Percentiles rank a stretch among this genome's conserved stretches.
Evolutionary conservation across 2,329 filamentous ascomycete species (phyloP).

Genomic region (Hirsutella minnesotensis): DNA sequence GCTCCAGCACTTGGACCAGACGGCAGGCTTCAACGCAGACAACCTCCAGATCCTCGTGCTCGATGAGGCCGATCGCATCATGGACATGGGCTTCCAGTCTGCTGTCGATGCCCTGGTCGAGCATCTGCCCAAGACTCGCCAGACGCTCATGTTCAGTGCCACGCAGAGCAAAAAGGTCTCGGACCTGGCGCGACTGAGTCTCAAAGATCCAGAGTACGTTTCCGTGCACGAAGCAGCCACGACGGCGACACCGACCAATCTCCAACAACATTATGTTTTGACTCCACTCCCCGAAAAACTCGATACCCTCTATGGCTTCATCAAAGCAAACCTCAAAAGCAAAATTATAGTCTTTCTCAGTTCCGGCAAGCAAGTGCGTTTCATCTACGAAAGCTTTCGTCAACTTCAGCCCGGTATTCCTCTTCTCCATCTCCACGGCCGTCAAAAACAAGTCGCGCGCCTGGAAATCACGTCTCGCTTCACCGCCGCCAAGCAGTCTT

Average conservation of each 20-base stretch:
- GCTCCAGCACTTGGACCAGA: constrained; percentile 92
- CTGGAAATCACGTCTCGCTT: constrained; percentile 82
- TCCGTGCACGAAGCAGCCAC: constrained; percentile 78
- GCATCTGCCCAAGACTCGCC: constrained; percentile 72
- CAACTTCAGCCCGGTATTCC: constrained; percentile 91
- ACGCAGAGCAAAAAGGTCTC: constrained; percentile 93
- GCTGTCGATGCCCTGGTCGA: constrained; percentile 89
- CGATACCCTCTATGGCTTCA: constrained; percentile 85
- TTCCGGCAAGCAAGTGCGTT: constrained; percentile 91
- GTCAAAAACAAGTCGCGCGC: constrained; percentile 83
- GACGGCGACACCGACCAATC: constrained; percentile 66
- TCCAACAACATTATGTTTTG: constrained; percentile 86
- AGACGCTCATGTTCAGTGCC: constrained; percentile 90
- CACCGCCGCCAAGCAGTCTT: constrained; percentile 67
- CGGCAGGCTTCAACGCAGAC: constrained; percentile 76
- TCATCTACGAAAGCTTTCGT: constrained; percentile 86
- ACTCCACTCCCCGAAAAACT: constrained; percentile 81
- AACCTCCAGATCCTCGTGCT: constrained; percentile 87
- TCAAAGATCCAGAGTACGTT: constrained; percentile 88
- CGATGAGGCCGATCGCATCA: constrained; percentile 90
- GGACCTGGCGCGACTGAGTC: constrained; percentile 76
- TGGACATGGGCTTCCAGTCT: constrained; percentile 93
- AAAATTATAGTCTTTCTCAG: constrained; percentile 96
- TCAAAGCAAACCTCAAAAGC: constrained; percentile 78
- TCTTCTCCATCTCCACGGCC: constrained; percentile 81